phyloP scores from a whole-genome alignment of 345 rosid genomes.

The Stellera chamaejasme region DNA sequence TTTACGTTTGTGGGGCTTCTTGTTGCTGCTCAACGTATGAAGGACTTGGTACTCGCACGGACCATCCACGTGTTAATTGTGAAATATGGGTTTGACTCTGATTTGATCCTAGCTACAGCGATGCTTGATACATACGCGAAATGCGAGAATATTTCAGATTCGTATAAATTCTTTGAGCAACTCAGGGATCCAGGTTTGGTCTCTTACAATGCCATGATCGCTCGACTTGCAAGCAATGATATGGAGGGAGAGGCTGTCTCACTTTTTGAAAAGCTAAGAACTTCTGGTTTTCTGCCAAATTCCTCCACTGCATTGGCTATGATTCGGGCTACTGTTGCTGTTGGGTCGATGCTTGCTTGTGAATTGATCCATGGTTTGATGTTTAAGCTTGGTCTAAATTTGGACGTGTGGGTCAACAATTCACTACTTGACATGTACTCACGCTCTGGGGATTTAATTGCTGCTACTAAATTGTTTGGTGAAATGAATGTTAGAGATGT shows the following conservation, averaged over 20 bases:
- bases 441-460: conserved; percentile 20
- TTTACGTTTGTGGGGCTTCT: conserved; percentile 38
- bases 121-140: conserved; percentile 29
- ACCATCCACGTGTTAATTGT: conserved; percentile 28
- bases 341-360: conserved; percentile 19
- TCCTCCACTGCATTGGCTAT: conserved; percentile 20
- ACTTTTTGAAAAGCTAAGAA: conserved; percentile 23
- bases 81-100: conserved; percentile 21
- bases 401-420: conserved; percentile 22
- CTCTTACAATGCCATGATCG: conserved; percentile 31
- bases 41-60: conserved; percentile 12
- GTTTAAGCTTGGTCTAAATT: conserved; percentile 27
- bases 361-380: conserved; percentile 25
- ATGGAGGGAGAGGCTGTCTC: conserved; percentile 19
- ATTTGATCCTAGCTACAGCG: conserved; percentile 30
- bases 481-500: conserved; percentile 24
- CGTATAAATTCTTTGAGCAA: conserved; percentile 22
- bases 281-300: conserved; percentile 22
- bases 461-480: conserved; percentile 21
- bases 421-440: conserved; percentile 38
- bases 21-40: conserved; percentile 17
- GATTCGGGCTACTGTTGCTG: conserved; percentile 20
- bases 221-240: conserved; percentile 25
- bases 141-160: conserved; percentile 21
- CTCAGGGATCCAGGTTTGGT: conserved; percentile 24